Evolutionary conservation across 2,329 filamentous ascomycete genomes (phyloP), one percentile per base, ranked within the genome.

Genomic region (Tolypocladium endophyticum): DNA sequence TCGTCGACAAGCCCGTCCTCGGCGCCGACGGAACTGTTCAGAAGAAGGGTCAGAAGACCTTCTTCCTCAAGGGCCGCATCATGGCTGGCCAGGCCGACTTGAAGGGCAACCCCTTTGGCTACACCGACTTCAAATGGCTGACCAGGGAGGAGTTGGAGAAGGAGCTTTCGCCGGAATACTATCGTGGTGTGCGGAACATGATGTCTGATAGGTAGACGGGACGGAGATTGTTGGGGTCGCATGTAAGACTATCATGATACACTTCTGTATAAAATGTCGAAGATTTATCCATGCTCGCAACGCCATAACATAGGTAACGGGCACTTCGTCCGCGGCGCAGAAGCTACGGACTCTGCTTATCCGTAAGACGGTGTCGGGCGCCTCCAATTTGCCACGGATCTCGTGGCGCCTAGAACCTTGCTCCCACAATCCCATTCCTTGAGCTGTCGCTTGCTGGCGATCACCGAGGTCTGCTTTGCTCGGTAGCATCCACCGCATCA

Each of bases 41-140:
- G 61, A 66, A 72, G 65, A 76, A 81, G 60, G 91, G 90, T 58
- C 83, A 88, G 69, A 97, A 96, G 81, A 87, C 87, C 2, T 99
- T 99, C 76, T 97, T 96, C 81, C 85, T 97, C 80, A 97, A 97
- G 81, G 90, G 86, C 57, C 85, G 94, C 64, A 97, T 99, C 73
- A 90, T 97, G 89, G 91, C 92, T 39, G 94, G 94, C n/a, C 94
- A 97, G 77, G 91, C 88, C 36, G 84, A 96, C 73, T 74, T 97
- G 58, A 78, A 79, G 63, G 80, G 79, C 61, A 96, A 94, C 76
- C 77, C 79, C 62, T 81, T 89, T 60, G 89, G 87, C 7, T 79
- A 94, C 58, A 80, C 81, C 58, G 91, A 97, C 72, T 99, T 94
- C 78, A 86, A 89, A 76, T 99, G 94, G 94, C 75, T 97, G 69